Evolutionary conservation across 345 rosid genomes (phyloP), one percentile per base, ranked within the genome.

Genomic region (Eucalyptus shirleyi): DNA sequence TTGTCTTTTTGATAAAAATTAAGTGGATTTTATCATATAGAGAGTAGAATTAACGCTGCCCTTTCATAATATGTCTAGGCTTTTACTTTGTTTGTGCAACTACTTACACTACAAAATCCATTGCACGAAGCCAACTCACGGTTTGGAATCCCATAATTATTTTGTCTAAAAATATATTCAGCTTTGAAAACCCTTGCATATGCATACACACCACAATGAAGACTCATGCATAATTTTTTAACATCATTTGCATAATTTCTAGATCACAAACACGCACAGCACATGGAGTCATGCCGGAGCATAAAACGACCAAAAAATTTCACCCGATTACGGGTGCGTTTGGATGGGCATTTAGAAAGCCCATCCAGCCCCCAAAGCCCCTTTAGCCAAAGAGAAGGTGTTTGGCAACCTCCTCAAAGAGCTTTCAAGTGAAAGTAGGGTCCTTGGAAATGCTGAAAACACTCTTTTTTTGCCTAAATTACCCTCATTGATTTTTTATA

Each of bases 11-110:
- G 56, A 53, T 53, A 19, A 53, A 53, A 53, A 53, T 7, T 53
- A 53, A 53, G 24, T 53, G 59, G 59, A 53, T 53, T 53, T 53
- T 19, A 53, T 19, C 10, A 53, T 53, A 19, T 53, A 53, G 24
- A 53, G 59, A 8, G 24, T 4, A 53, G 1, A 53, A 53, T 1
- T 53, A 53, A 1, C 2, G 0, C 59, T 53, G 56, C 23, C 23
- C 56, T 56, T 56, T 56, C 62, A 56, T 56, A 56, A 56, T 23
- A 23, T 56, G 13, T 56, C 62, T 9, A 23, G 62, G 62, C 62
- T 56, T 56, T 56, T 56, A 56, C 62, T 24, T 56, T 56, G 62
- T 24, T 56, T 1, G 1, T 56, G 62, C 30, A 56, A 56, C 13
- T 56, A 56, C 6, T 24, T 56, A 56, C 30, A 1, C 62, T 9